Conservation (phyloP, 495 filamentous ascomycete species). For the Trichoderma parareesei region DNA sequence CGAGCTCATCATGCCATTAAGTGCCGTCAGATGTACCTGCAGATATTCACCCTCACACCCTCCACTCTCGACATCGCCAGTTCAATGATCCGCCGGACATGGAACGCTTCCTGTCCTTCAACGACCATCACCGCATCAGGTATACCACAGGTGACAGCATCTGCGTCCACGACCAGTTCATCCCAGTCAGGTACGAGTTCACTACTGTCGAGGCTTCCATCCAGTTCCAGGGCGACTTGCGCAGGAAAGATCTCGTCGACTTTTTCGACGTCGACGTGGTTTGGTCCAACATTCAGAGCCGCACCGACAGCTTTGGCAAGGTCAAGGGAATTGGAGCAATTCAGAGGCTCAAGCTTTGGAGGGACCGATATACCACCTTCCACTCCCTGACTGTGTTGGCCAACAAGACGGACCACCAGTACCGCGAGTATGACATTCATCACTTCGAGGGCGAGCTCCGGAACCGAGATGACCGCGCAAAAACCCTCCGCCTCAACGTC, state of each 20-base stretch:
- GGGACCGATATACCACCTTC: constrained; percentile 25
- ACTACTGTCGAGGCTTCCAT: constrained; percentile 27
- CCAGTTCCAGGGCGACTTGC: constrained; percentile 27
- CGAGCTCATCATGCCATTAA: constrained; percentile 14
- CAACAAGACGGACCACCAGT: constrained; percentile 26
- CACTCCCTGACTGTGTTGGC: constrained; percentile 29
- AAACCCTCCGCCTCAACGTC: constrained; percentile 22
- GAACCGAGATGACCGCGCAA: constrained; percentile 25
- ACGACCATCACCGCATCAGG: constrained; percentile 25
- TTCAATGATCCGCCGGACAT: constrained; percentile 27
- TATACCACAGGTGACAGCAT: constrained; percentile 23
- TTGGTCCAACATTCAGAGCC: constrained; percentile 26
- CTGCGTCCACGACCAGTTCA: constrained; percentile 25
- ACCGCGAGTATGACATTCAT: constrained; percentile 24
- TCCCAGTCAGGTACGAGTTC: constrained; percentile 31
- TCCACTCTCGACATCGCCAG: constrained; percentile 28
- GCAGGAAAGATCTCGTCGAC: constrained; percentile 25
- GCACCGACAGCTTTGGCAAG: constrained; percentile 27
- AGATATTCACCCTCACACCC: constrained; percentile 24
- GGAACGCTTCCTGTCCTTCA: constrained; percentile 28
- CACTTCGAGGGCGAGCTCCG: constrained; percentile 26
- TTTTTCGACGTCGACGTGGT: constrained; percentile 31
- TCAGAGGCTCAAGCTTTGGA: constrained; percentile 31
- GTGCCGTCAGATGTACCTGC: constrained; percentile 26
- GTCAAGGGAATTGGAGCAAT: constrained; percentile 29